phyloP scores from a whole-genome alignment of 495 filamentous ascomycete genomes.

The Xylaria nigripes region DNA sequence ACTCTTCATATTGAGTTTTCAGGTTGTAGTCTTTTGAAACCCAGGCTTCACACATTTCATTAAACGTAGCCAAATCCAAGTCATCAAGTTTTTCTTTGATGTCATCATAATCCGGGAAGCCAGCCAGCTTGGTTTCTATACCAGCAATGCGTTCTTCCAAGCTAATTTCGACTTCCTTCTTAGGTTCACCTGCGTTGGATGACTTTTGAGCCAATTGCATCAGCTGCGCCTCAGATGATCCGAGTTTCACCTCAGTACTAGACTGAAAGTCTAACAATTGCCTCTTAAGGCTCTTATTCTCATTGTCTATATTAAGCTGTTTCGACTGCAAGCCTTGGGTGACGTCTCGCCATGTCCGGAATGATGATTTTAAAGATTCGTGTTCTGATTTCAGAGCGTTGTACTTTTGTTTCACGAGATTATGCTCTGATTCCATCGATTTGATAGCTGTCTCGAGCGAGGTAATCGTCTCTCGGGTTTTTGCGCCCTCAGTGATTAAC shows the following conservation, averaged over 20 bases:
- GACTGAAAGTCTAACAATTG: not conserved
- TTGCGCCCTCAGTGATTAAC: slow-evolving; percentile 7
- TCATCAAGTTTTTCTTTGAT: slow-evolving; percentile 16
- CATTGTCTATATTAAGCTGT: not conserved
- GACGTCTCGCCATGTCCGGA: not conserved
- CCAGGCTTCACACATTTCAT: slow-evolving; percentile 20
- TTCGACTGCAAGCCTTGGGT: not conserved
- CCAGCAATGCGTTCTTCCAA: not conserved
- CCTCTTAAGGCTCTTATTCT: slow-evolving; percentile 2
- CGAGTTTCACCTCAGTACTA: not conserved
- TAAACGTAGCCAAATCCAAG: slow-evolving; percentile 17
- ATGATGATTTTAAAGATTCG: not conserved
- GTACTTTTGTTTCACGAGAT: not conserved
- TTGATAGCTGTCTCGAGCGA: slow-evolving; percentile 8
- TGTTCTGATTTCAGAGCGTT: slow-evolving; percentile 4
- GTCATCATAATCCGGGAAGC: slow-evolving; percentile 6
- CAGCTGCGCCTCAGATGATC: not conserved
- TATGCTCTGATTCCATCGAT: slow-evolving; percentile 4
- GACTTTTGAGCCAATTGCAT: not conserved
- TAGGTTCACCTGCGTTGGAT: not conserved
- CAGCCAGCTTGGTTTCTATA: slow-evolving; percentile 6
- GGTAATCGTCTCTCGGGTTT: not conserved
- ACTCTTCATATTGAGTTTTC: slow-evolving; percentile 15
- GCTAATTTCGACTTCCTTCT: not conserved
- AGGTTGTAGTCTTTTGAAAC: slow-evolving; percentile 13